Evolutionary conservation across 2,329 filamentous ascomycete species (phyloP), one percentile per base, ranked within the genome.

Genomic region (Trichoderma afroharzianum): DNA sequence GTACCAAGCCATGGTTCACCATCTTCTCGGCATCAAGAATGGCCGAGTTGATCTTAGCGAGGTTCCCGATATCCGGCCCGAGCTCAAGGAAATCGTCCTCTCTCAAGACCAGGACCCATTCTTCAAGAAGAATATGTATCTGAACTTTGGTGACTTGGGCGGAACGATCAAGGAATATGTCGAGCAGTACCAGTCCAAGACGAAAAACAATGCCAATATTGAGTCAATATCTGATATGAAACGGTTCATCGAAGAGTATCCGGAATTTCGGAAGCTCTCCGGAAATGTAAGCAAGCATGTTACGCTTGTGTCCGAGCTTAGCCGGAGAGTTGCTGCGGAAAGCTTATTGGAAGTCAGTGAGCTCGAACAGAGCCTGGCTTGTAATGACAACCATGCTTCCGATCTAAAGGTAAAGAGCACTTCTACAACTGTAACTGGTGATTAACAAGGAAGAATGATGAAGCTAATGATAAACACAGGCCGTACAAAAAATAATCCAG

Each of bases 1-100:
- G 30, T 99, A 99, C 78, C 96, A 99, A 82, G 96, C 96, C n/a
- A 99, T 99, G 95, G 96, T 99, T 0, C 96, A 99, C 79, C 96
- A 99, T 78, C 84, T 98, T 2, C 86, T 99, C 14, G 96, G 96
- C 6, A 97, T 99, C 75, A 89, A 93, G 72, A 98, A 98, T 79
- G 96, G 96, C n/a, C 89, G 95, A 64, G 96, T 99, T 0, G 92
- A 97, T 78, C 85, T 99, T 39, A 92, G 91, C 73, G 88, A 93
- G 70, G 91, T 97, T 0, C 93, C 93, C 14, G 94, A 97, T 69
- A 89, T 97, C 70, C 87, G 93, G 18, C 92, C 93, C 1, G 95
- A 98, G 80, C 85, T 98, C 68, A 95, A 92, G 78, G 96, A 99
- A 82, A 96, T 99, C 71, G 95, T 98, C 3, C 84, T 99, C 43